Base-by-base conservation (phyloP, 139 green algal species). In the Marvania coccoides region DNA sequence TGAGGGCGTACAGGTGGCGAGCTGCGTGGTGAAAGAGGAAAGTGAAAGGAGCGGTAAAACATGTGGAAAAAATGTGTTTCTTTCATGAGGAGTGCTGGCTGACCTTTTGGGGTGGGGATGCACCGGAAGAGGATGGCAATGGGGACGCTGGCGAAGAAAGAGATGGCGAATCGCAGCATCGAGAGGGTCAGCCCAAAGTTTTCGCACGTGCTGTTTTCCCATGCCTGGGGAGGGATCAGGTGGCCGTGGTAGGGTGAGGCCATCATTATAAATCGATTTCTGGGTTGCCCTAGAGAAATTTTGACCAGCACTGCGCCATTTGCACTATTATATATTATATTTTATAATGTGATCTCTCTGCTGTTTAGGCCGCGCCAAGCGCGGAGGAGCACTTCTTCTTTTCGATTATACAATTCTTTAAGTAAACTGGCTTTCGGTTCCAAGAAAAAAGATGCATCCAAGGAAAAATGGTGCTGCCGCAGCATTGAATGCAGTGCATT, bases 1-100 rank as follows among this genome's bases (percentile, higher is more conserved):
- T 10, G 1, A 83, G 2, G 8, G 75, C 61, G 66, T 89, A 95
- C 0, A 89, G 47, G 61, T 93, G 83, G 0, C 82, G 65, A 2
- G 56, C 85, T 91, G 79, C 65, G 40, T 2, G 12, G 24, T 15
- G 8, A 35, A 56, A 23, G 3, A 69, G 40, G 55, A 6, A 58
- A 9, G 31, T 29, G 14, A 48, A 12, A 37, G 13, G 14, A 60
- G 13, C 29, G 1, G 12, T 12, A 12, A 60, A 37, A 14, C 28
- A 1, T 29, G 1, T 6, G 7, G 26, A 6, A 48, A 62, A 47
- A n/a, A 62, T 23, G 10, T 9, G 55, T 29, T 48, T 19, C 6
- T 48, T 15, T 19, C 12, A 62, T 47, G 35, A 38, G n/a, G 15
- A 24, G 37, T 6, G 24, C n/a, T 23, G 1, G 6, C 59, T 35